phyloP scores from a whole-genome alignment of 2,329 filamentous ascomycete genomes.

The Xylariaceae sp. region DNA sequence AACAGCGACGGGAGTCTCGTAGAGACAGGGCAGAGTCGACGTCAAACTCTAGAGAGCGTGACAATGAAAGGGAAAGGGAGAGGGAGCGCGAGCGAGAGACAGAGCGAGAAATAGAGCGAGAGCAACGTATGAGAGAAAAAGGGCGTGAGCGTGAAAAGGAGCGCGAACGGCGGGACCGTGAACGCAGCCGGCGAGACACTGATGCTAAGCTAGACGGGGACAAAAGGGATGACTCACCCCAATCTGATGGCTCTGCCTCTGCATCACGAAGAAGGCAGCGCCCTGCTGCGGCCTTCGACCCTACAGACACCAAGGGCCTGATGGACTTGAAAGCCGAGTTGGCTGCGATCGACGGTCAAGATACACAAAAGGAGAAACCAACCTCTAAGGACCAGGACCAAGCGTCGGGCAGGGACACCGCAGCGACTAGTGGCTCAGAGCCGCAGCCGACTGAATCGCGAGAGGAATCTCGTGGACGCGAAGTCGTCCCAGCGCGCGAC shows the following conservation, averaged over 20 bases:
- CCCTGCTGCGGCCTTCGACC: slow-evolving; percentile 50
- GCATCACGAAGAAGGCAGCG: slow-evolving; percentile 43
- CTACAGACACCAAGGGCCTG: slow-evolving; percentile 55
- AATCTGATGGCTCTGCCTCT: slow-evolving; percentile 44
- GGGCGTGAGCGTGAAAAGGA: too few species aligned
- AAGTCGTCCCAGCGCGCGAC: slow-evolving; percentile 39
- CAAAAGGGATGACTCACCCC: slow-evolving; percentile 44
- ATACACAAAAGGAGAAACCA: slow-evolving; percentile 30
- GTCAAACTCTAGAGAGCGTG: slow-evolving; percentile 28
- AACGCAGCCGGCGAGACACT: slow-evolving; percentile 42
- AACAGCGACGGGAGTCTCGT: slow-evolving; percentile 31
- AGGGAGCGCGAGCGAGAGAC: slow-evolving; percentile 25
- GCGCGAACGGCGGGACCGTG: slow-evolving; percentile 19
- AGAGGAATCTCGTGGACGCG: slow-evolving; percentile 47
- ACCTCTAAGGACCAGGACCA: slow-evolving; percentile 22
- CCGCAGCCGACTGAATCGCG: slow-evolving; percentile 19
- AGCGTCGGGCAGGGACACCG: slow-evolving; percentile 16
- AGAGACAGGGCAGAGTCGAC: slow-evolving; percentile 27
- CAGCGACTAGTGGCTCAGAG: slow-evolving; percentile 18
- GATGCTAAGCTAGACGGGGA: slow-evolving; percentile 39
- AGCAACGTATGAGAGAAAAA: slow-evolving; percentile 18
- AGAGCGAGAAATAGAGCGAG: slow-evolving; percentile 24
- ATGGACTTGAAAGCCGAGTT: slow-evolving; percentile 55
- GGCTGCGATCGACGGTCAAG: slow-evolving; percentile 44
- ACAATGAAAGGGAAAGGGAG: slow-evolving; percentile 21